These are phyloP conservation scores for Populus hybrid DNA, from an alignment of 441 rosid genomes.

Conservation along the genomic window DNA sequence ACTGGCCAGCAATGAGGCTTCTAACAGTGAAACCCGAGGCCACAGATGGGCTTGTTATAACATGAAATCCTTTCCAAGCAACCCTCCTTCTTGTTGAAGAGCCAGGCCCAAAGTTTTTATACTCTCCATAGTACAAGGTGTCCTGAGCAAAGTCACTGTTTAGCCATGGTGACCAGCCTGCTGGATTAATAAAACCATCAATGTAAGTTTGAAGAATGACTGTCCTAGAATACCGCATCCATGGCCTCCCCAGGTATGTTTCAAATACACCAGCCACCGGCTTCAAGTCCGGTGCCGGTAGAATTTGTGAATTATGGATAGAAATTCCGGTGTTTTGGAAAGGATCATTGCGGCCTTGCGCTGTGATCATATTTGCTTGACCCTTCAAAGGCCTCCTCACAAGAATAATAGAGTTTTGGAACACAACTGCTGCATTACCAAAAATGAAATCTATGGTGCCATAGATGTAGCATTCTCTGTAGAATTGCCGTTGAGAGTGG, in stretches of 20 bases:
- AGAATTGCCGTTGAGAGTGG: slow-evolving; percentile 79
- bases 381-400: slow-evolving; percentile 44
- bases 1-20: slow-evolving; percentile 39
- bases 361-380: slow-evolving; percentile 56
- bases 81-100: slow-evolving; percentile 45
- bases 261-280: slow-evolving; percentile 32
- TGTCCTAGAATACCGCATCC: slow-evolving; percentile 61
- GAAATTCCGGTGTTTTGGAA: slow-evolving; percentile 66
- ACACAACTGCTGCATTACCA: slow-evolving; percentile 67
- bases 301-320: slow-evolving; percentile 56
- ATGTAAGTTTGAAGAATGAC: slow-evolving; percentile 47
- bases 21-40: slow-evolving; percentile 46
- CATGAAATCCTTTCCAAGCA: slow-evolving; percentile 53
- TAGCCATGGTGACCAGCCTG: slow-evolving; percentile 66
- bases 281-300: slow-evolving; percentile 46
- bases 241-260: slow-evolving; percentile 74
- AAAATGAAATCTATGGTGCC: slow-evolving; percentile 88
- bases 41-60: slow-evolving; percentile 32
- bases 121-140: slow-evolving; percentile 59
- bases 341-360: slow-evolving; percentile 64
- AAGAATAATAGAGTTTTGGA: slow-evolving; percentile 63
- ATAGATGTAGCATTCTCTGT: slow-evolving; percentile 64
- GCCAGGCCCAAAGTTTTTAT: slow-evolving; percentile 47
- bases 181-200: slow-evolving; percentile 44
- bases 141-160: slow-evolving; percentile 51